A percentile compares a stretch with the other conserved stretches of the same genome.
phyloP scores from a whole-genome alignment of 228 moss, liverwort and hornwort species.

The Sphagnum fallax region DNA sequence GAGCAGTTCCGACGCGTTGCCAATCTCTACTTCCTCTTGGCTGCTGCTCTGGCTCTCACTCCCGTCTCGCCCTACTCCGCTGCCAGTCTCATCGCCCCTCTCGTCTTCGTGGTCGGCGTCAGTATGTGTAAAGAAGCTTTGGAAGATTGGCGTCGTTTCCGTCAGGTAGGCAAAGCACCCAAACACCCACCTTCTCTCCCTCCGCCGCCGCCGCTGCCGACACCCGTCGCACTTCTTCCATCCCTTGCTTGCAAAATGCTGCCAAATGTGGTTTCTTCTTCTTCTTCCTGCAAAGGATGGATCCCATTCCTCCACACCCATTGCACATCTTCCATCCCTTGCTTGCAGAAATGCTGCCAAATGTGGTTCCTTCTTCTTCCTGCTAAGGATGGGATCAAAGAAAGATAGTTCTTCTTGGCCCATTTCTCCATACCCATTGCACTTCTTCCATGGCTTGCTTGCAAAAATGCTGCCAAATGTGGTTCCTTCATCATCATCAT shows the following conservation, averaged over 20 bases:
- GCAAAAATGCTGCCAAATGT: neutral
- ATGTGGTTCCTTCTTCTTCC: neutral
- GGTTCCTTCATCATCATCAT: neutral
- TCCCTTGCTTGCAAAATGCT: neutral
- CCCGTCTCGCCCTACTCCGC: conserved; percentile 55
- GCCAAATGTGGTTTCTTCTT: neutral
- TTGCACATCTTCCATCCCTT: neutral
- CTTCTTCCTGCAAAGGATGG: neutral
- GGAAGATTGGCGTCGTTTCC: conserved; percentile 89
- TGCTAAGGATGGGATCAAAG: conserved; percentile 9
- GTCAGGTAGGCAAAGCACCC: conserved; percentile 44
- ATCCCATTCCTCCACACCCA: neutral
- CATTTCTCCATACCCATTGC: neutral
- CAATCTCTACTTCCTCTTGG: conserved; percentile 86
- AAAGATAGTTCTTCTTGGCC: conserved; percentile 38
- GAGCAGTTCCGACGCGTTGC: conserved; percentile 99
- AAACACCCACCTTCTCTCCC: neutral
- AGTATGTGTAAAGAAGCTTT: conserved; percentile 95
- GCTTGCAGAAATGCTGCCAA: neutral
- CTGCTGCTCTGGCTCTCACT: conserved; percentile 72
- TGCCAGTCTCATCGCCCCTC: conserved; percentile 82
- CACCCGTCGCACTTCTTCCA: neutral
- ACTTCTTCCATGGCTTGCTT: neutral
- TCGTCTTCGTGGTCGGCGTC: conserved; percentile 97
- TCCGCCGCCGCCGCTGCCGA: neutral